phyloP scores from a whole-genome alignment of 2,329 filamentous ascomycete genomes.

The Microthyrium microscopicum region DNA sequence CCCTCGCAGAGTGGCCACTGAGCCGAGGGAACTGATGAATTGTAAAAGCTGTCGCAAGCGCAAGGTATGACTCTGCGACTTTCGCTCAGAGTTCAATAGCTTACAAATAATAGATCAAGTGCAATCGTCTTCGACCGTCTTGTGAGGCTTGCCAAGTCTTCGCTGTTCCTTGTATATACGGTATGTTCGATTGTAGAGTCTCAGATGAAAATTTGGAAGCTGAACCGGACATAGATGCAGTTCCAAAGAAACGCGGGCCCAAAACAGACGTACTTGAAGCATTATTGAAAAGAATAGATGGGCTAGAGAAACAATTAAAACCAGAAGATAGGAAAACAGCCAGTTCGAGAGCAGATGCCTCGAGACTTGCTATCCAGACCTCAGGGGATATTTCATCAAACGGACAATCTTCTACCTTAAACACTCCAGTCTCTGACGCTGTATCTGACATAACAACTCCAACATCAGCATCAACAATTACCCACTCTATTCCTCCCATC shows the following conservation, averaged over 20 bases:
- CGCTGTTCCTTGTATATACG: slow-evolving; percentile 75
- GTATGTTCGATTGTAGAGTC: slow-evolving; percentile 28
- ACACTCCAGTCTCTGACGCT: no score
- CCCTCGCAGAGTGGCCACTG: slow-evolving; percentile 50
- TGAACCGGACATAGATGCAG: slow-evolving; percentile 44
- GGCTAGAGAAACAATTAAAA: slow-evolving; percentile 64
- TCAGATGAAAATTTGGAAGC: neutral
- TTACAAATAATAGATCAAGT: slow-evolving; percentile 55
- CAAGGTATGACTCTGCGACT: slow-evolving; percentile 43
- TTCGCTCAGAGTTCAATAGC: neutral
- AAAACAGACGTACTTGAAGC: slow-evolving; percentile 84
- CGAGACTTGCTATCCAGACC: no score
- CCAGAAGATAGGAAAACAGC: slow-evolving; percentile 30
- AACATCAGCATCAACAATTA: no score
- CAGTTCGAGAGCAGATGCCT: no score
- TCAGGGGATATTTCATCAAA: no score
- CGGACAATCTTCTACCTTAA: no score
- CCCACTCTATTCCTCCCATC: no score
- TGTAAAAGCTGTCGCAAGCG: slow-evolving; percentile 87
- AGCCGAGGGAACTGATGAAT: slow-evolving; percentile 83
- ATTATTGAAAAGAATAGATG: slow-evolving; percentile 68
- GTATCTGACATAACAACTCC: neutral
- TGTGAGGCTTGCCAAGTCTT: slow-evolving; percentile 85
- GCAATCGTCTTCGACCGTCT: slow-evolving; percentile 66
- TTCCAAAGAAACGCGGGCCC: slow-evolving; percentile 77